Percentiles rank a stretch among this genome's conserved stretches.
Evolutionary conservation across 2,329 filamentous ascomycete species (phyloP).

Genomic region (Pestalotiopsis sp.): DNA sequence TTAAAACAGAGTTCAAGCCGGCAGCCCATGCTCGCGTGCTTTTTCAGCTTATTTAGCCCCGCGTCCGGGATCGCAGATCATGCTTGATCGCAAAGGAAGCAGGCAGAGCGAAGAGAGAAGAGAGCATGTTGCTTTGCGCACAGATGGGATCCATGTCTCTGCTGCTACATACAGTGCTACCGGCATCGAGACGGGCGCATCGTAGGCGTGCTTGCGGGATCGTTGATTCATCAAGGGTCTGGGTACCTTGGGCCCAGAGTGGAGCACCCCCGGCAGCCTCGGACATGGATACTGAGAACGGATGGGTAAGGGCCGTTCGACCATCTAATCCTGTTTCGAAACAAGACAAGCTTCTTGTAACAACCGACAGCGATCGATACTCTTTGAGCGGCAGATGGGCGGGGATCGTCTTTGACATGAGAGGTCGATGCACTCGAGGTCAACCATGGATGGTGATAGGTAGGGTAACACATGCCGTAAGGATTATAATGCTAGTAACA

Average conservation of each 20-base stretch:
- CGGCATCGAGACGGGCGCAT: background rate
- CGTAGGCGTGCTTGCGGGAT: background rate
- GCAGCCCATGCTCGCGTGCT: background rate
- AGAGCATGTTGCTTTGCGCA: background rate
- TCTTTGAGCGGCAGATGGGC: background rate
- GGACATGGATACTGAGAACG: slow-evolving; percentile 16
- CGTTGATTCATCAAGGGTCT: background rate
- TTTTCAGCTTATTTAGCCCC: background rate
- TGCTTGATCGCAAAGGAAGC: background rate
- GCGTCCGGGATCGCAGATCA: slow-evolving; percentile 4
- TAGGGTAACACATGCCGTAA: too few species aligned
- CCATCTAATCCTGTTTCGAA: background rate
- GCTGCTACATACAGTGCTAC: background rate
- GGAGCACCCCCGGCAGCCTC: background rate
- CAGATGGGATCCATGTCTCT: background rate
- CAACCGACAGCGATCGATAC: background rate
- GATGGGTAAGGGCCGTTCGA: slow-evolving; percentile 2
- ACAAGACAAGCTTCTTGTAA: background rate
- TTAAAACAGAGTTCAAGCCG: background rate
- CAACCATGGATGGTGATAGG: too few species aligned
- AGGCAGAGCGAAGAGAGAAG: background rate
- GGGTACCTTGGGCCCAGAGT: background rate
- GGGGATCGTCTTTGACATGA: background rate
- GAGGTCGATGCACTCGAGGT: background rate
- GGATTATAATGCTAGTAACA: too few species aligned